Evolutionary conservation across 2,329 filamentous ascomycete genomes (phyloP), one percentile per base, ranked within the genome.

Genomic region (Cyclaneusma minus): DNA sequence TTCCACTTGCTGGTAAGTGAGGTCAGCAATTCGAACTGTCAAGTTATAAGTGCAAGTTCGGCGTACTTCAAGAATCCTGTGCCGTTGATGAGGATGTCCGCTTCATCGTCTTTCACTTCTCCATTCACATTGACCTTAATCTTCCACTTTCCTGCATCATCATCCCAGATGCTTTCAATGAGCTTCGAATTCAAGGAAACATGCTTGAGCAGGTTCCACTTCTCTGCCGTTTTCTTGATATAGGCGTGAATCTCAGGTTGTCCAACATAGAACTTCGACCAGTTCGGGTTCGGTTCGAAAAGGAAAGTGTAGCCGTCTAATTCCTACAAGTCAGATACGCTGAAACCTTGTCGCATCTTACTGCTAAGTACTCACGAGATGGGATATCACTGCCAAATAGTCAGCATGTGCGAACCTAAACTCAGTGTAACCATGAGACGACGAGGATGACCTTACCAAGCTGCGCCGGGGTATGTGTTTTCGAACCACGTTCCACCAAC

Each of bases 191-290:
- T 68, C 49, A 73, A 71, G 1, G 64, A 56, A 19, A 70, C 62
- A 39, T 71, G 60, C 27, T 55, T 56, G 41, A 62, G 66, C 0
- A 73, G 54, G 5, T 57, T 46, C 39, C 63, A 63, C 31, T 67
- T 61, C 31, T 62, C 51, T 4, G 65, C 66, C 8, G 68, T 49
- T 2, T 47, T 45, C 24, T 58, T 52, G 3, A 73, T 51, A 35
- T 73, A 72, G 13, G 49, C 48, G 46, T 60, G 50, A 12, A 73
- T 67, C 40, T 73, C 68, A 39, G 69, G 63, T 36, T 73, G 67
- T 0, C 63, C 61, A 0, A 68, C 62, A 37, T 68, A 72, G 28
- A 67, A 56, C 11, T 63, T 49, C 1, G 60, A 60, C 67, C 68
- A 70, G 35, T 61, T 52, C 3, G 62, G 49, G 27, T 70, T 71